Percentiles rank a stretch among this genome's conserved stretches.
Evolutionary conservation across 116 monocot genomes (phyloP).

Genomic region (Trichopus zeylanicus): DNA sequence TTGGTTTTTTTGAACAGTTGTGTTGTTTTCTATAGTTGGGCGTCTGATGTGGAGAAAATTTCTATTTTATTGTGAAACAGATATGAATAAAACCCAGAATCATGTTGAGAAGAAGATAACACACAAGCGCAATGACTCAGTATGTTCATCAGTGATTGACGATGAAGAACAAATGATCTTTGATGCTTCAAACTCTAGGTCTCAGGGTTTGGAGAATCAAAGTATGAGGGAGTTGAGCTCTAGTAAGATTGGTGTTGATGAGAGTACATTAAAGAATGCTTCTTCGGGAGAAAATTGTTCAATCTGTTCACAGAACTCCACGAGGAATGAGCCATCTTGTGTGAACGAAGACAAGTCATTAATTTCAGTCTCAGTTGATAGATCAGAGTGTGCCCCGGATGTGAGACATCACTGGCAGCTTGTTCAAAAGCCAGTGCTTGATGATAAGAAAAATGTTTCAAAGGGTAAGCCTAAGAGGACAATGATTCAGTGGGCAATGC

Average conservation of each 20-base stretch:
- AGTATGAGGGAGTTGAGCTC: neutral
- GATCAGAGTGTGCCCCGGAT: constrained; percentile 7
- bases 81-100: neutral
- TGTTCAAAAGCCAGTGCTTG: constrained; percentile 11
- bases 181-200: neutral
- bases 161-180: neutral
- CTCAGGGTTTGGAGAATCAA: neutral
- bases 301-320: neutral
- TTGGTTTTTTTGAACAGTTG: neutral
- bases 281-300: neutral
- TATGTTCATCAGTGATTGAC: neutral
- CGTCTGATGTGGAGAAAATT: neutral
- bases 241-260: neutral
- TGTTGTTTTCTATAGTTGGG: neutral
- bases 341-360: constrained; percentile 9
- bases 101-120: too few relatives aligned
- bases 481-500: constrained; percentile 50
- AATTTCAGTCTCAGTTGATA: constrained; percentile 6
- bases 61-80: neutral
- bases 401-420: constrained; percentile 45
- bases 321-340: neutral
- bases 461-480: constrained; percentile 32
- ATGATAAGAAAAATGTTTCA: constrained; percentile 2
- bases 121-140: neutral
- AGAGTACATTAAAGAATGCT: neutral